Conservation (phyloP, 768 basidiomycete species). For the Rhodosporidiobolus sp. region DNA sequence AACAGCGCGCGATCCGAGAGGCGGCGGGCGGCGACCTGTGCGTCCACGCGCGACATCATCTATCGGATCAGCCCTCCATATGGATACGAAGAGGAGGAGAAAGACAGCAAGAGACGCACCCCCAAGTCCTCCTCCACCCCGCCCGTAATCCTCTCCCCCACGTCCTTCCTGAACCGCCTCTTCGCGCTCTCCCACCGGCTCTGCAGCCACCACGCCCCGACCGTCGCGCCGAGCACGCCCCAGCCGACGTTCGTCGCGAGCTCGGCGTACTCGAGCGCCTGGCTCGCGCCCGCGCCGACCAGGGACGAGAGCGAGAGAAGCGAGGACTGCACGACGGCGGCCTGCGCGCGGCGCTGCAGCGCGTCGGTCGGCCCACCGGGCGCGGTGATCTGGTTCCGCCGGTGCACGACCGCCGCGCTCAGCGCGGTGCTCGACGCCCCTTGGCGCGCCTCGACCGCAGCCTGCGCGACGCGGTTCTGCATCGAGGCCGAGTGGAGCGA, state of each 20-base stretch:
- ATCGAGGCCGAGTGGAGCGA: conserved; percentile 30
- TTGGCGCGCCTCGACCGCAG: not conserved
- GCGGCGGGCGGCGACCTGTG: conserved; percentile 5
- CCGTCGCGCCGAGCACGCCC: conserved; percentile 26
- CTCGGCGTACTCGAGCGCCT: conserved; percentile 14
- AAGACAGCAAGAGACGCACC: not conserved
- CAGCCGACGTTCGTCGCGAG: conserved; percentile 20
- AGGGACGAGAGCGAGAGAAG: not conserved
- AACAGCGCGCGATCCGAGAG: not conserved
- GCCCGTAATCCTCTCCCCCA: conserved; percentile 19
- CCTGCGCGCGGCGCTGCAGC: conserved; percentile 40
- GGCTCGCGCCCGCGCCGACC: not conserved
- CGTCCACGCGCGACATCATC: not conserved
- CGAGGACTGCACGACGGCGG: conserved; percentile 8
- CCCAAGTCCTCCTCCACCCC: conserved; percentile 36
- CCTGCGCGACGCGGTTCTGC: conserved; percentile 17
- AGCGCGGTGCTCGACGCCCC: conserved; percentile 11
- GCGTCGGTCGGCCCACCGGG: conserved; percentile 36
- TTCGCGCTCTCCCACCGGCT: conserved; percentile 36
- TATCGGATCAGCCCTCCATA: no score
- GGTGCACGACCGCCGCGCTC: conserved; percentile 18
- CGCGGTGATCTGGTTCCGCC: conserved; percentile 35
- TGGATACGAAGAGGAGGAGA: no score
- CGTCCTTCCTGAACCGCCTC: conserved; percentile 35
- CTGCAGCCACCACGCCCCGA: conserved; percentile 40